Conservation (phyloP, 352 stramenopile genomes). For the Globisporangium echinulatum region DNA sequence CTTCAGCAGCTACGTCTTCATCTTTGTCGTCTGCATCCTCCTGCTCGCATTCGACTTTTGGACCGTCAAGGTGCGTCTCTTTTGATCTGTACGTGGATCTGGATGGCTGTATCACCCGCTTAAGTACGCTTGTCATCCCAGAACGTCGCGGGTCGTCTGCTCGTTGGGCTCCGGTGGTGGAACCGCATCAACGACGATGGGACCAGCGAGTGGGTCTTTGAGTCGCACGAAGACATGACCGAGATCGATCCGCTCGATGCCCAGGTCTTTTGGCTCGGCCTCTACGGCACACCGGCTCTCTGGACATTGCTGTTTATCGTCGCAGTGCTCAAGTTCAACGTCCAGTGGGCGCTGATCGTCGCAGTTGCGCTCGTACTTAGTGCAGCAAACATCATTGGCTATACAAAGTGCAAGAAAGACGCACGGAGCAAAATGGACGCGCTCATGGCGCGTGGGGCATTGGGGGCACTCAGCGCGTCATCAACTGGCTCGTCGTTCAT, state of each 20-base stretch:
- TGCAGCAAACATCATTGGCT: conserved; percentile 96
- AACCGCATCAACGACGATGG: conserved; percentile 95
- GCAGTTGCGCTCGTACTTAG: conserved; percentile 91
- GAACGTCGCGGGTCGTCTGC: conserved; percentile 83
- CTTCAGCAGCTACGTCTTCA: conserved; percentile 92
- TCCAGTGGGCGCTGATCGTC: conserved; percentile 93
- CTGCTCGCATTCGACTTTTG: conserved; percentile 97
- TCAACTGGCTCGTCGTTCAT: conserved; percentile 60
- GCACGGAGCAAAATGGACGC: conserved; percentile 81
- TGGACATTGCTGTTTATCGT: conserved; percentile 92
- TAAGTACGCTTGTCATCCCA: conserved; percentile 9
- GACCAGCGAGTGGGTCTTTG: conserved; percentile 95
- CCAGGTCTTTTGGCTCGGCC: conserved; percentile 92
- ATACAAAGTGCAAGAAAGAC: conserved; percentile 95
- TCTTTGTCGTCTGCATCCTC: conserved; percentile 96
- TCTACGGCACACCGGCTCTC: conserved; percentile 92
- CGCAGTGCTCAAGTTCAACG: conserved; percentile 90
- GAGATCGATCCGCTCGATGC: conserved; percentile 86
- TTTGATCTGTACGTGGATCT: neutral
- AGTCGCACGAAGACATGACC: conserved; percentile 90
- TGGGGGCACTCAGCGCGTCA: conserved; percentile 60
- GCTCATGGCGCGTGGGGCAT: conserved; percentile 68
- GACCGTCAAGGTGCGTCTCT: conserved; percentile 88
- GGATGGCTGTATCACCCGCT: neutral
- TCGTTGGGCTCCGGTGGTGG: conserved; percentile 97